Evolutionary conservation across 2,329 filamentous ascomycete species (phyloP).

Genomic region (Aschersonia sp.): DNA sequence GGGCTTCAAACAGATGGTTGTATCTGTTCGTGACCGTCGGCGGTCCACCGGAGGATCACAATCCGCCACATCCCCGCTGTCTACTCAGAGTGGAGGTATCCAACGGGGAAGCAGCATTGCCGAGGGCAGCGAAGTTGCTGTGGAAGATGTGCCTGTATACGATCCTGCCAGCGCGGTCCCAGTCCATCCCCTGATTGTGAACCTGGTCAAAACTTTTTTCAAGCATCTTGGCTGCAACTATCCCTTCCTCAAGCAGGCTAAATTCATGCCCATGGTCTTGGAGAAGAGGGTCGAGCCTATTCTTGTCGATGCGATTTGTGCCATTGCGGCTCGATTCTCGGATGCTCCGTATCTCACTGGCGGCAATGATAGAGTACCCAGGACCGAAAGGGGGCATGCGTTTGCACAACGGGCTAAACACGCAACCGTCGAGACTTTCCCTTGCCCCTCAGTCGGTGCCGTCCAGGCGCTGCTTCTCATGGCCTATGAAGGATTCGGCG

Average conservation of each 20-base stretch:
- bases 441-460: constrained; percentile 68
- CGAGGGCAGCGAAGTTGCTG: constrained; percentile 25
- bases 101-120: constrained; percentile 22
- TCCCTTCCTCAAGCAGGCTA: constrained; percentile 61
- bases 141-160: constrained; percentile 56
- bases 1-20: constrained; percentile 87
- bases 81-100: constrained; percentile 18
- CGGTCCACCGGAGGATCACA: constrained; percentile 43
- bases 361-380: constrained; percentile 30
- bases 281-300: constrained; percentile 76
- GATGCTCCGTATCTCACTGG: constrained; percentile 35
- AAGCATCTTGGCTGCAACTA: constrained; percentile 72
- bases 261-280: constrained; percentile 60
- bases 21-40: constrained; percentile 54
- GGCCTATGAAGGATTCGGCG: constrained; percentile 81
- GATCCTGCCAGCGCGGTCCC: constrained; percentile 56
- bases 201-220: constrained; percentile 72
- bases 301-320: constrained; percentile 74
- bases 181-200: constrained; percentile 60
- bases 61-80: constrained; percentile 35
- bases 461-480: constrained; percentile 74
- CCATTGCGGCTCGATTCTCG: constrained; percentile 69
- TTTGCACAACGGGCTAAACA: constrained; percentile 74
- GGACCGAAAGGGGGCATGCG: constrained; percentile 58
- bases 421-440: constrained; percentile 70